Base-by-base conservation (phyloP, 1,284 basidiomycete species). In the Rhodotorula sp. region DNA sequence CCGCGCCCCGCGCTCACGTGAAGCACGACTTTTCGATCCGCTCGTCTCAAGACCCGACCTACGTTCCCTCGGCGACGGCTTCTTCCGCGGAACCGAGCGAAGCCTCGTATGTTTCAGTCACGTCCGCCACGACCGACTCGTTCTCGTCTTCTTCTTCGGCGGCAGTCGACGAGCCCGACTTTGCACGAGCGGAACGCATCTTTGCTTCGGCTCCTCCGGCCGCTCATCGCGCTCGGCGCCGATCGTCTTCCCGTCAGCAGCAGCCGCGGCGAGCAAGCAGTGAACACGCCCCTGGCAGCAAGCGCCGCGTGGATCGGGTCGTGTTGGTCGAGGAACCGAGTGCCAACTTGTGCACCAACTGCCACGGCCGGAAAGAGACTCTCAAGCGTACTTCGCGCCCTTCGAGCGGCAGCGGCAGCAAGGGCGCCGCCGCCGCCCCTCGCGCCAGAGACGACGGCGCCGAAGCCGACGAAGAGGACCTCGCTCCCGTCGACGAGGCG, bases 161-260 rank as follows among this genome's bases (percentile, higher is more conserved):
- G 10, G n/a, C 61, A 15, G 61, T 34, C 1, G 64, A 66, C 52
- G 68, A 67, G 34, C 71, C 71, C 18, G 71, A 73, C 59, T 73
- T 73, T 47, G 62, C 57, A 0, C 61, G 71, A 8, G 71, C 71
- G 21, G 63, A 67, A 46, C 60, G 59, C 31, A 70, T 73, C 59
- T 73, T 73, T n/a, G 31, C 51, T 16, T 58, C 64, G 18, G 68
- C 67, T 14, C 64, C 57, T 23, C 26, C 63, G 47, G 48, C 26
- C 26, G 49, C 57, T 8, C 64, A 48, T 5, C 64, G 64, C 31
- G 57, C 48, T 12, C 34, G 34, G 14, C n/a, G 56, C 29, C 18
- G 46, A 3, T 26, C 47, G 15, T n/a, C 58, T 2, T 14, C 58
- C 6, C 58, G 21, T n/a, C 5, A 39, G 39, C 49, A 34, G 34